Evolutionary conservation across 2,329 filamentous ascomycete species (phyloP), one percentile per base, ranked within the genome.

Genomic region (Xylaria sp.): DNA sequence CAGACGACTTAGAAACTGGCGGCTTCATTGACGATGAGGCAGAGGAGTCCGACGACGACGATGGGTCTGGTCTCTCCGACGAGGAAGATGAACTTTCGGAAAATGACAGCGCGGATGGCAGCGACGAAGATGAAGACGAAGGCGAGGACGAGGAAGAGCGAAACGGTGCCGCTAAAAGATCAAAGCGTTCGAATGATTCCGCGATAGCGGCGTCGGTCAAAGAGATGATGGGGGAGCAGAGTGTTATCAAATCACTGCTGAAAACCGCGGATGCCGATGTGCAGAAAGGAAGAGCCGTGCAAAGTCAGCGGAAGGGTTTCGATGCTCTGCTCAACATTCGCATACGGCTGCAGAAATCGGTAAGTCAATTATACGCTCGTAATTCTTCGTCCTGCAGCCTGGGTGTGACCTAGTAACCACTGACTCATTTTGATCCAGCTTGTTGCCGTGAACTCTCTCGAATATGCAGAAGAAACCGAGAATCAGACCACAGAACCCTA

Each of bases 301-400:
- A 94, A 75, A 85, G 90, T 66, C 96, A 99, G 81, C 90, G 94
- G 61, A 91, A 91, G 70, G 89, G 91, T 0, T 99, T 97, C 77
- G 95, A 98, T 74, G 89, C 92, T 0, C 88, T 98, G 0, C 87
- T 99, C 39, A 97, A 97, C 81, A 88, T 94, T 15, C 90, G 96
- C 23, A 98, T 99, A 77, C 92, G 95, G 70, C 83, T 99, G 20
- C 97, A 99, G 80, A 98, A 98, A 80, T 94, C 93, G 1, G 70
- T 65, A 72, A 69, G 70, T 69, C 18, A 46, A 25, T 20, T 12
- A 34, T 18, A 6, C 20, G 32, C 23, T 23, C 23, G 25, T 10
- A 55, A 23, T 8, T 23, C 32, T 20, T 1, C 25, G 7, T 25
- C 28, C 18, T 2, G 18, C 32, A n/a, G 15, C 28, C 37, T n/a